Evolutionary conservation across 768 basidiomycete genomes (phyloP), one percentile per base, ranked within the genome.

Genomic region (Termitomyces sp.): DNA sequence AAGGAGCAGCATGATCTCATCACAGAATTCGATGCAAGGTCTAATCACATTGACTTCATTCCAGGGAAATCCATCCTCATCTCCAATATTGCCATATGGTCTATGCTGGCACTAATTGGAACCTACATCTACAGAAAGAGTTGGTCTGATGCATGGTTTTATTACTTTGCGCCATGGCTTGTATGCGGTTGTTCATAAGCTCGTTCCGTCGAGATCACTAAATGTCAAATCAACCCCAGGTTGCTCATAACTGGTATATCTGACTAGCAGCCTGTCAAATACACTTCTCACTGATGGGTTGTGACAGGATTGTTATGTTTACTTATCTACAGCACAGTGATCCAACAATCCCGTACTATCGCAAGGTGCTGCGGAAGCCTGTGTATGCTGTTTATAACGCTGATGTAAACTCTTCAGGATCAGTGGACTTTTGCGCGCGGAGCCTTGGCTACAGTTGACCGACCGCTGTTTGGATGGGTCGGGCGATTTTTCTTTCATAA

Each of bases 241-340:
- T 75, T 59, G 77, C 76, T 13, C 77, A 79, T 63, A 80, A 78
- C 58, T 77, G 76, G 77, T 76, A 64, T 55, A 13, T 22, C 40
- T n/a, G 47, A 28, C 8, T 20, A 44, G 48, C 33, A 6, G 33
- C 48, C 47, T 59, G 44, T 54, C 52, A n/a, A 33, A 22, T 10
- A 49, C n/a, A 24, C 40, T 38, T 30, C 58, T 63, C 26, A 56
- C 32, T 10, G 32, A 24, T 16, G 18, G 24, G 26, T 50, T 36
- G 8, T 38, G 35, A 52, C 49, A 80, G 82, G 83, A 81, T 86
- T 64, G 80, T 84, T 52, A 80, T 79, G 72, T 78, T 84, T 62
- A 83, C 83, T 1, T 84, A 82, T 63, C 72, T 86, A 13, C 84
- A 85, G 46, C 84, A 86, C 62, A 83, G 81, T 53, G 83, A 83